Conservation (phyloP, 192 early-diverging fungal genomes). For the Allomyces macrogynus region DNA sequence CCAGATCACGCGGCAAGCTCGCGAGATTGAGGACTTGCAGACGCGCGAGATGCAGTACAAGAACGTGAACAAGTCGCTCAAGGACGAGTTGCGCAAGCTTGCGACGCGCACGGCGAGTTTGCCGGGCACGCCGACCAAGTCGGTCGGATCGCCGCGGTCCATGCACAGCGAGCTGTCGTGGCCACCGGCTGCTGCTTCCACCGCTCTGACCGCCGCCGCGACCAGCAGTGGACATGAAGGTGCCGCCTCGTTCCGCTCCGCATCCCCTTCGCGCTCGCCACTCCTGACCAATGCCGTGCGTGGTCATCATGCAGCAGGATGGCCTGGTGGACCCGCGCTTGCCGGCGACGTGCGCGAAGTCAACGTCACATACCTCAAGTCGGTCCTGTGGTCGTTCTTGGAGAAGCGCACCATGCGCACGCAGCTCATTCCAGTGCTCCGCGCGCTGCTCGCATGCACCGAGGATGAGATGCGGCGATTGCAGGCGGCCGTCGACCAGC, state of each 20-base stretch:
- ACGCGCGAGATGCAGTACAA: background rate
- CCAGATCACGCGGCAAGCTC: background rate
- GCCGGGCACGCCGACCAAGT: too few relatives aligned
- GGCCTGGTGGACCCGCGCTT: too few relatives aligned
- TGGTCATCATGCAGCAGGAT: too few relatives aligned
- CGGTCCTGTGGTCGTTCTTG: background rate
- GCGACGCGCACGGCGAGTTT: background rate
- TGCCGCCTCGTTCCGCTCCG: background rate
- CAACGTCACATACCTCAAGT: background rate
- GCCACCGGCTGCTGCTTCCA: background rate
- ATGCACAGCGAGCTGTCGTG: too few relatives aligned
- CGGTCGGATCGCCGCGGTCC: too few relatives aligned
- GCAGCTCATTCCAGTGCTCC: background rate
- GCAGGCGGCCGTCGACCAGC: too few relatives aligned
- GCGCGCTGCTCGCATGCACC: background rate
- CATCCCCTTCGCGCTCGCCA: background rate
- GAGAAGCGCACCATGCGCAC: background rate
- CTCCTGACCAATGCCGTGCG: too few relatives aligned
- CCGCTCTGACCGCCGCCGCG: background rate
- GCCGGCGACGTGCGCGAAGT: background rate
- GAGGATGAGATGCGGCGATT: background rate
- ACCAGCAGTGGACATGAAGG: background rate
- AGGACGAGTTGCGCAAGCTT: background rate
- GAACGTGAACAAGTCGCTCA: background rate
- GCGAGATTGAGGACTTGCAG: background rate